These are phyloP conservation scores for Fomitopsis betulina DNA, from an alignment of 1,284 basidiomycete genomes.

Conservation along the genomic window DNA sequence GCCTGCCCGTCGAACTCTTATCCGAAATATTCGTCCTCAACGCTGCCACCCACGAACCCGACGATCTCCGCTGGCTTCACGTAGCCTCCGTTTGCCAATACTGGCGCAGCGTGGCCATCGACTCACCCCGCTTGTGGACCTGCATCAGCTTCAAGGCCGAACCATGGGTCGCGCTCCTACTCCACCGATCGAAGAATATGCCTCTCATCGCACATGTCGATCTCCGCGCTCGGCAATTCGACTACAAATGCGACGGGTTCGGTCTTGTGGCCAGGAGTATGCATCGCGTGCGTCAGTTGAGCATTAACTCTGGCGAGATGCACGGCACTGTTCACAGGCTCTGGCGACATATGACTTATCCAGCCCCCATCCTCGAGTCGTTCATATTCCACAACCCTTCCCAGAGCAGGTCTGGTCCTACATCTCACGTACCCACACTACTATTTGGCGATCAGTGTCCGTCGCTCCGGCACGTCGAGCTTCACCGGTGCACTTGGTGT, in stretches of 20 bases:
- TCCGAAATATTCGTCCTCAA: slow-evolving; percentile 5
- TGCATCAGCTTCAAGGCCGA: slow-evolving; percentile 1
- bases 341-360: not conserved
- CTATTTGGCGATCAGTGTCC: slow-evolving; percentile 3
- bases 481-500: slow-evolving; percentile 6
- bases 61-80: not conserved
- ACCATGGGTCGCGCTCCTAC: slow-evolving; percentile 1
- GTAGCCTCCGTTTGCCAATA: slow-evolving; percentile 4
- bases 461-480: slow-evolving; percentile 3
- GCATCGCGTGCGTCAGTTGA: slow-evolving; percentile 1
- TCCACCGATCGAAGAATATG: slow-evolving; percentile 3
- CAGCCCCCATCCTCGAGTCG: slow-evolving; percentile 6
- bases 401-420: not conserved
- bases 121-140: slow-evolving; percentile 4
- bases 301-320: slow-evolving; percentile 1
- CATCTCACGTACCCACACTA: not conserved
- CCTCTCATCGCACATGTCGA: slow-evolving; percentile 3
- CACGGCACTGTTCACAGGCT: not conserved
- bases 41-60: not conserved
- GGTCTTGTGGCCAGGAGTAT: not conserved
- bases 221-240: not conserved
- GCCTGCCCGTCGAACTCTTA: slow-evolving; percentile 6
- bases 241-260: not conserved
- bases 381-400: not conserved
- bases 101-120: slow-evolving; percentile 4